Base-by-base conservation (phyloP, 139 green algal species). In the Chlamydomonas schloesseri region DNA sequence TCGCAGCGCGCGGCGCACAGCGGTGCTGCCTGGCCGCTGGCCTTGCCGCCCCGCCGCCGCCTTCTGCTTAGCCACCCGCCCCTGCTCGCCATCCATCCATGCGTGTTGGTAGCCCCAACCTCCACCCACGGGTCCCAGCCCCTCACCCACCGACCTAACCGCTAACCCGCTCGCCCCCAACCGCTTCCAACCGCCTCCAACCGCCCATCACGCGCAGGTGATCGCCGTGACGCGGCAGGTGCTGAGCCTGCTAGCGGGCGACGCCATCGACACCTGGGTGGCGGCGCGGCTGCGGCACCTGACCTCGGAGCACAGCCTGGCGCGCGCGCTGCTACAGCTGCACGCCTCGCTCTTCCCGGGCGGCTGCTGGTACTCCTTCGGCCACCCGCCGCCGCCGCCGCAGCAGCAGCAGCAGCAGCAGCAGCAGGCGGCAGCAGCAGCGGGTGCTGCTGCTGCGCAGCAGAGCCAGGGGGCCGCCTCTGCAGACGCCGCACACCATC, bases 201-300 rank as follows among this genome's bases (percentile, higher is more conserved):
- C n/a, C n/a, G n/a, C n/a, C n/a, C n/a, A n/a, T n/a, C n/a, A n/a
- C n/a, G n/a, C 36, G 33, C 82, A 90, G 82, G 86, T 90, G 0
- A 78, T 90, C 14, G 53, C 72, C 29, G 46, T 93, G 71, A 91
- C 91, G 15, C 89, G 93, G 4, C 93, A 96, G 87, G 65, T 92
- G 83, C 89, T 98, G 70, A 95, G 93, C 4, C 82, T 98, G 80
- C 73, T 97, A 69, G 94, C 94, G 15, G 96, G 95, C 29, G 94
- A 93, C 69, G 85, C 93, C 0, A 94, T 98, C 31, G 96, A 98
- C 71, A 83, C 88, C 47, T 95, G 85, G 37, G 60, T 98, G 50
- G 79, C 89, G 26, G 46, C 57, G 53, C 79, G 91, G n/a, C 72
- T 97, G 71, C 86, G 88, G 11, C 36, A 86, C 31, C 71, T 96